Conservation (phyloP, 139 green algal genomes). For the Gonium pectorale region DNA sequence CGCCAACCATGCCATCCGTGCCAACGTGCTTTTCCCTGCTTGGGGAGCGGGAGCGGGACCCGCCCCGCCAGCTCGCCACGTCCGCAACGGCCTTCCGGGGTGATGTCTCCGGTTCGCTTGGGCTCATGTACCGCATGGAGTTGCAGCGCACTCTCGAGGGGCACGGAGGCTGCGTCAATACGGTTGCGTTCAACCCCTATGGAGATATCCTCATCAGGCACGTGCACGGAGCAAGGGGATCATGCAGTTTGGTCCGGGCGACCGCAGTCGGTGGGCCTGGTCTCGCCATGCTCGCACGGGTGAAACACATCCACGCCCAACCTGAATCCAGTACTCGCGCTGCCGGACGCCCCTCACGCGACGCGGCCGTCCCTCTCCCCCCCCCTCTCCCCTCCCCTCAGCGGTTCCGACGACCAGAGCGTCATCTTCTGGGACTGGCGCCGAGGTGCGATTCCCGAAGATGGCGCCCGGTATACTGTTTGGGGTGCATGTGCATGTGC, state of each 20-base stretch:
- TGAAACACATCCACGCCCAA: too few species aligned
- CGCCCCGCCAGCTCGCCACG: neutral
- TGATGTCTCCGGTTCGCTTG: neutral
- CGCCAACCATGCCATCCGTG: too few species aligned
- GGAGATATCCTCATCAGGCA: slow-evolving; percentile 60
- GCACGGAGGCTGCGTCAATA: slow-evolving; percentile 74
- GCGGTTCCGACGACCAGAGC: slow-evolving; percentile 66
- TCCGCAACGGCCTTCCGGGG: neutral
- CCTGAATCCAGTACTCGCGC: too few species aligned
- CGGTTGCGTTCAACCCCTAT: slow-evolving; percentile 60
- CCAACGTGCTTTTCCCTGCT: neutral
- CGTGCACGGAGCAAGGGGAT: neutral
- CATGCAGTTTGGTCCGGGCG: too few species aligned
- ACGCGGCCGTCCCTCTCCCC: too few species aligned
- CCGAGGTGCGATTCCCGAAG: slow-evolving; percentile 46
- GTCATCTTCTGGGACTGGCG: slow-evolving; percentile 77
- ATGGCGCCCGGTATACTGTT: too few species aligned
- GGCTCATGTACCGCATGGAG: slow-evolving; percentile 47
- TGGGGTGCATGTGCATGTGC: too few species aligned
- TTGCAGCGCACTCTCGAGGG: slow-evolving; percentile 50
- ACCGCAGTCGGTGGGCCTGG: too few species aligned
- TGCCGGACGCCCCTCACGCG: too few species aligned
- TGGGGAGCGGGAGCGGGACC: neutral
- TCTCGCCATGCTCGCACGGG: too few species aligned
- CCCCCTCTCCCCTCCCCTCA: too few species aligned